These are phyloP conservation scores for Hypocrella siamensis DNA, from an alignment of 2,329 filamentous ascomycete species.

Conservation along the genomic window DNA sequence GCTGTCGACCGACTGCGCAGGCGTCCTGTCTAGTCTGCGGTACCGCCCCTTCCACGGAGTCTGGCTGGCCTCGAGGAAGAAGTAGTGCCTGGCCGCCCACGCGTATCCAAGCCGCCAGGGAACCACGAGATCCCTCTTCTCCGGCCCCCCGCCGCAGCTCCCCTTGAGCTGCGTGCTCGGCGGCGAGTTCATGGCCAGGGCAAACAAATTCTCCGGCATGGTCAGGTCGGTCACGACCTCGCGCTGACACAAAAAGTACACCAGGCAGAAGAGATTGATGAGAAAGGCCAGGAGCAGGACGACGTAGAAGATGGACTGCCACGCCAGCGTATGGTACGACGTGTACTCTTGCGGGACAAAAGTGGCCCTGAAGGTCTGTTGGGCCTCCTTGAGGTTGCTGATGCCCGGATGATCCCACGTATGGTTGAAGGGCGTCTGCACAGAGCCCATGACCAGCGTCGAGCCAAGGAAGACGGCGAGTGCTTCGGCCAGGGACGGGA, in stretches of 20 bases:
- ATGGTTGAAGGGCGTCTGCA: slow-evolving; percentile 44
- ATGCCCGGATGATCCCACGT: slow-evolving; percentile 25
- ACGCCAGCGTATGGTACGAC: slow-evolving; percentile 42
- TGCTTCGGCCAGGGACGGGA: slow-evolving; percentile 59
- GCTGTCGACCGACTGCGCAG: slow-evolving; percentile 7
- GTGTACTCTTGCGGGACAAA: slow-evolving; percentile 54
- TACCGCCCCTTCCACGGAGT: slow-evolving; percentile 13
- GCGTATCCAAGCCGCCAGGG: slow-evolving; percentile 26
- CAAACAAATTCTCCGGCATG: slow-evolving; percentile 62
- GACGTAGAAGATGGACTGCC: slow-evolving; percentile 52
- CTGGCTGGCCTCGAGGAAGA: slow-evolving; percentile 21
- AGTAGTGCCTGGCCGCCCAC: slow-evolving; percentile 23
- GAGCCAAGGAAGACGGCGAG: slow-evolving; percentile 54
- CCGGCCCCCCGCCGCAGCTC: slow-evolving; percentile 21
- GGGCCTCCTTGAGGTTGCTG: slow-evolving; percentile 25
- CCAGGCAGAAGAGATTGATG: slow-evolving; percentile 49
- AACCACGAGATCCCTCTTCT: slow-evolving; percentile 18
- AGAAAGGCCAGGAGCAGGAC: slow-evolving; percentile 50
- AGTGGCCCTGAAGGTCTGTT: slow-evolving; percentile 47
- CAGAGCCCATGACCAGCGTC: slow-evolving; percentile 45
- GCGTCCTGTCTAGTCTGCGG: slow-evolving; percentile 13
- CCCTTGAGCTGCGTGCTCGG: slow-evolving; percentile 20
- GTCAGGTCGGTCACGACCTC: slow-evolving; percentile 64
- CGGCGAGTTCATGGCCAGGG: slow-evolving; percentile 48
- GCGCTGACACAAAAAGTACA: slow-evolving; percentile 38